Base-by-base conservation (phyloP, 2,329 filamentous ascomycete species). In the Aspergillus neoniger region DNA sequence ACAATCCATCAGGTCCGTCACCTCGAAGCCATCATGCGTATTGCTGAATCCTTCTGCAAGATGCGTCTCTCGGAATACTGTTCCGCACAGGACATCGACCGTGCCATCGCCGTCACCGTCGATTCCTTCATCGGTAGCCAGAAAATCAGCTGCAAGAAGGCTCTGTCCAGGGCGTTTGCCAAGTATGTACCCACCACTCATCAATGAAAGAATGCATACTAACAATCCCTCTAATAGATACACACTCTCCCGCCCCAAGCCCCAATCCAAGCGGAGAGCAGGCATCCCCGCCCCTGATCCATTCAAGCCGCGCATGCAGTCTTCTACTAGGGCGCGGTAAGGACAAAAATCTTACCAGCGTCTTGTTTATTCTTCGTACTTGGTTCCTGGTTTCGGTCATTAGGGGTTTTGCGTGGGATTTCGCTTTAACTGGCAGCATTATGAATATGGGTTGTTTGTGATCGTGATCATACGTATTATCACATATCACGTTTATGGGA, bases 61-160 rank as follows among this genome's bases (percentile, higher is more conserved):
- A 99, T 99, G 95, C 90, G 95, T 14, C 83, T 99, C n/a, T 95
- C 91, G 0, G 95, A 99, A 67, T 98, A 96, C 81, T 96, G 94
- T 77, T 89, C 90, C 5, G 80, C 90, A 1, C 86, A 90, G 61
- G 95, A 99, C 73, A 96, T 99, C 69, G 95, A 99, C 77, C 91
- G 95, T 47, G 95, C 95, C 60, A 99, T 99, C 72, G 92, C 93
- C 14, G 95, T 99, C 6, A 96, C 95, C 0, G 91, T 99, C 2
- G 93, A 98, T 67, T 96, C 91, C 58, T 99, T 99, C 72, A 91
- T 99, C 47, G 91, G 91, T 63, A 96, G 91, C 70, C 95, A 99
- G 76, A 99, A 99, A 82, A 87, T 98, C 70, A 96, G 91, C 80
- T 95, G 91, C 80, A 99, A 98, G 85, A 97, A 96, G 83, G 92